Evolutionary conservation across 176 grass and related monocot genomes (phyloP), one percentile per base, ranked within the genome.

Genomic region (Tillandsia fasciculata): DNA sequence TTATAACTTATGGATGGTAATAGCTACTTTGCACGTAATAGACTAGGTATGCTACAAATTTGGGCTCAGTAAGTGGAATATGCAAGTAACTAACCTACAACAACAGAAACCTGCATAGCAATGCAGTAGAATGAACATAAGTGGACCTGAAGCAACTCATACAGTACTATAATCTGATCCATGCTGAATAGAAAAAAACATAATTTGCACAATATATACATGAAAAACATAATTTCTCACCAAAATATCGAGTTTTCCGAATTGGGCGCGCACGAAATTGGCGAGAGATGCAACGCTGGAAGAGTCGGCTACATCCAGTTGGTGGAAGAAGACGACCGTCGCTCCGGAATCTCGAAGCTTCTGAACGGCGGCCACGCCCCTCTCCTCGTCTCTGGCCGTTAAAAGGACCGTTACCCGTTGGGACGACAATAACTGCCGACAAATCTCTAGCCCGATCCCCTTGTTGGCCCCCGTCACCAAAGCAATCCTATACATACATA

Each of bases 361-460:
- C 7, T 82, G 65, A n/a, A 90, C 71, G 18, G 83, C 90, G 17
- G 78, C 75, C 1, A 81, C 2, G 0, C 90, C 90, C 78, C 72
- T 94, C 24, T 64, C 68, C 69, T 84, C 86, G 26, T 82, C 88
- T 82, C 90, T 77, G 11, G 90, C 86, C 23, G 90, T 90, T 27
- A 94, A 65, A 15, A 89, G 64, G 10, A 94, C 81, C 68, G n/a
- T 77, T 28, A 90, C 48, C 90, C 86, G 65, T 20, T 70, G 24
- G 64, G 42, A 1, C 78, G 29, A 33, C 6, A 33, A 70, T 12
- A 94, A 81, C 80, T 94, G 78, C 50, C 50, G 27, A 77, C 86
- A 94, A 49, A 81, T 90, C 90, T 95, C 86, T 10, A 95, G 72
- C 64, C 90, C 87, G 6, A 95, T 50, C 14, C 90, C 90, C 56